Evolutionary conservation across 2,329 filamentous ascomycete genomes (phyloP).

Genomic region (Penicillium sp.): DNA sequence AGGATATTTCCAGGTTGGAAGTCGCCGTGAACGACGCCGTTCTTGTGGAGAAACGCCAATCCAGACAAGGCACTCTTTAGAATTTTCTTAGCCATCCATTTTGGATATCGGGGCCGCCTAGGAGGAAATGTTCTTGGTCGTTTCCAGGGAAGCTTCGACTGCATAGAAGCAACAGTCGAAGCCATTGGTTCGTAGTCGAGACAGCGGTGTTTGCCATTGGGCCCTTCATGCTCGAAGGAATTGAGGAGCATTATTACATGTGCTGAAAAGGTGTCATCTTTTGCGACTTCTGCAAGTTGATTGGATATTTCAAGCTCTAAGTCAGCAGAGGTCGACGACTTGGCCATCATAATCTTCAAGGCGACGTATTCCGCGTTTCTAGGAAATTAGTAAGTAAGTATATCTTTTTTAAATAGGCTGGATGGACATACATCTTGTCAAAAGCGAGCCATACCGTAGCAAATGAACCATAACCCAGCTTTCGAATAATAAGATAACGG

Average conservation of each 20-base stretch:
- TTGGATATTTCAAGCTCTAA: not conserved
- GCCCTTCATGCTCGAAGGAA: not conserved
- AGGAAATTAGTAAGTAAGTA: too few species aligned
- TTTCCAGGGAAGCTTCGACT: not conserved
- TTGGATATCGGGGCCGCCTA: too few species aligned
- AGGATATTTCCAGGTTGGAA: slow-evolving; percentile 24
- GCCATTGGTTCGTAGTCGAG: not conserved
- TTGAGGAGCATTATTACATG: slow-evolving; percentile 9
- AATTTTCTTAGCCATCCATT: too few species aligned
- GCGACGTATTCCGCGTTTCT: not conserved
- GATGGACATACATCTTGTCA: not conserved
- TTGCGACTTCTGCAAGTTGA: not conserved
- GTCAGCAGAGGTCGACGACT: not conserved
- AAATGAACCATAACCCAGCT: not conserved
- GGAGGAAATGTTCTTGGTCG: not conserved
- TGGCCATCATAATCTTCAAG: not conserved
- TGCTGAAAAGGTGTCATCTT: not conserved
- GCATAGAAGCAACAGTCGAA: not conserved
- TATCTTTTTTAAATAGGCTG: not conserved
- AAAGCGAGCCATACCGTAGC: not conserved
- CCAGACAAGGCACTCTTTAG: slow-evolving; percentile 20
- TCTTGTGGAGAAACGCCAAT: slow-evolving; percentile 21
- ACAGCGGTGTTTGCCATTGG: not conserved
- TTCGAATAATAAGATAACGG: not conserved
- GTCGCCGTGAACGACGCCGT: slow-evolving; percentile 23